phyloP scores from a whole-genome alignment of 2,329 filamentous ascomycete species.

The Pseudonectria buxi region DNA sequence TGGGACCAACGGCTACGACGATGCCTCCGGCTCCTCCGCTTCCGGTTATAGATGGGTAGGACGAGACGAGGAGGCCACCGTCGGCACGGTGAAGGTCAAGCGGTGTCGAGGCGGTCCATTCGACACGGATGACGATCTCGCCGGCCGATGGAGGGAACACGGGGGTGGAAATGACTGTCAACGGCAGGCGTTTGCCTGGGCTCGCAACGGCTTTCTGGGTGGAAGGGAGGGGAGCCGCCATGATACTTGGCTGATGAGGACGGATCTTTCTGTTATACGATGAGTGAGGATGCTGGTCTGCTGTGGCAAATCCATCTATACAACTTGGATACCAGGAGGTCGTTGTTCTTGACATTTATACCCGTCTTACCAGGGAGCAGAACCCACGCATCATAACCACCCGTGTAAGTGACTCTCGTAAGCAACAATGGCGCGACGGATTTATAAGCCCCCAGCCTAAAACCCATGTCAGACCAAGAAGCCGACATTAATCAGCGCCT shows the following conservation, averaged over 20 bases:
- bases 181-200: slow-evolving; percentile 42
- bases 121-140: slow-evolving; percentile 47
- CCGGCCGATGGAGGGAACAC: slow-evolving; percentile 29
- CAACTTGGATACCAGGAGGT: too few relatives aligned
- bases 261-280: too few relatives aligned
- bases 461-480: too few relatives aligned
- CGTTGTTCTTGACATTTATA: too few relatives aligned
- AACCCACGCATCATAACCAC: too few relatives aligned
- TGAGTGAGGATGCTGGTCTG: too few relatives aligned
- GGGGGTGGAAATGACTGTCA: slow-evolving; percentile 47
- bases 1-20: slow-evolving; percentile 43
- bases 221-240: slow-evolving; percentile 42
- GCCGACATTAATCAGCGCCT: too few relatives aligned
- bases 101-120: slow-evolving; percentile 55
- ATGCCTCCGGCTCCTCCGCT: slow-evolving; percentile 44
- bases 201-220: slow-evolving; percentile 59
- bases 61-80: slow-evolving; percentile 46
- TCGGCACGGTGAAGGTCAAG: slow-evolving; percentile 57
- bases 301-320: too few relatives aligned
- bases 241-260: not conserved
- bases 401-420: too few relatives aligned
- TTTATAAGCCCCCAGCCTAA: too few relatives aligned
- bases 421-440: too few relatives aligned
- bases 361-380: too few relatives aligned
- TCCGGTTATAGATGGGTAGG: slow-evolving; percentile 44